Base-by-base conservation (phyloP, 2,329 filamentous ascomycete species). In the Fusarium torreyae region DNA sequence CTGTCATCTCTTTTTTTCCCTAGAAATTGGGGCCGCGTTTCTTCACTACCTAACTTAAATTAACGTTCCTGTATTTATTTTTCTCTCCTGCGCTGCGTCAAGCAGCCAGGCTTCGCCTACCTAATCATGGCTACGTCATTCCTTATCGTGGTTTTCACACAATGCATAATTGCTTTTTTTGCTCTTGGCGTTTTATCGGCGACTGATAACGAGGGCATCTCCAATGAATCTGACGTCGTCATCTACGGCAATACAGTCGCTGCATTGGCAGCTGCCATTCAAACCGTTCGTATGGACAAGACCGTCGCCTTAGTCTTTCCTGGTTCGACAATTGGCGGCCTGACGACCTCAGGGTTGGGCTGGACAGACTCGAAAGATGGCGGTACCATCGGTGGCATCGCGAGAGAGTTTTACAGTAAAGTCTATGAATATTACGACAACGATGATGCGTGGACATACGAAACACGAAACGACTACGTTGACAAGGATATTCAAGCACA, bases 231-330 rank as follows among this genome's bases (percentile, higher is more conserved):
- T 8, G 69, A 71, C 24, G 54, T 71, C 6, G 42, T 71, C 24
- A 59, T 71, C 22, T 71, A 71, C 11, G 69, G 69, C 8, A 71
- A 71, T 24, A 71, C 69, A 4, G 69, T 71, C 7, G 69, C 69
- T 15, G 69, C 65, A 1, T 17, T 71, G 7, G 54, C 68, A 15
- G 69, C 69, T 10, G 69, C 69, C 7, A 56, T 71, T 3, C 69
- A 71, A 18, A 69, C 68, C 2, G 39, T 44, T 11, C 68, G 68
- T 4, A 71, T 70, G 68, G 63, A 70, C 15, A 71, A 49, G 26
- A 66, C 64, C 2, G 68, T 63, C 2, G 51, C 68, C 1, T 26
- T 70, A 5, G 33, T 70, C 10, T 66, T 66, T 15, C 68, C 60
- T 3, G 66, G 64, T 20, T 31, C 40, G 4, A 56, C 38, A 26